Conservation (phyloP, 257 asterid genomes). For the Fraxinus excelsior region DNA sequence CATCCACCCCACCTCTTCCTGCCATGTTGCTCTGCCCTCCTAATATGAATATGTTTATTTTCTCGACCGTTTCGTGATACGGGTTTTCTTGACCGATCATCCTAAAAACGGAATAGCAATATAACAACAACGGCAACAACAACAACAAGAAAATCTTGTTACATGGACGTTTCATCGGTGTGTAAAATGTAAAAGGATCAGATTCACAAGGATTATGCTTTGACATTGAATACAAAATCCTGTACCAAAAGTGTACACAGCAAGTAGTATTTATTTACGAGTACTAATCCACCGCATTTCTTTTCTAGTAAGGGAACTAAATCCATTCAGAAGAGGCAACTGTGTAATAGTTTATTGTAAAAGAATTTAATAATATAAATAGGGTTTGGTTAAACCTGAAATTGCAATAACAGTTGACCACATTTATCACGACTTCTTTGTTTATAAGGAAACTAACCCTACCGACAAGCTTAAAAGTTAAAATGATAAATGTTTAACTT, state of each 20-base stretch:
- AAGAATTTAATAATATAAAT: too few species aligned
- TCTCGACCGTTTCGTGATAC: not conserved
- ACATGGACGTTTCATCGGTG: not conserved
- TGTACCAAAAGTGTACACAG: not conserved
- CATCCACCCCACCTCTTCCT: slow-evolving; percentile 70
- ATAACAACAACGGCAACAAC: not conserved
- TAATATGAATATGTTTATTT: slow-evolving; percentile 54
- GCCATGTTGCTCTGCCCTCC: slow-evolving; percentile 96
- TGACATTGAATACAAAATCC: not conserved
- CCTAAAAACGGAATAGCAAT: not conserved
- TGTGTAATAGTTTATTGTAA: too few species aligned
- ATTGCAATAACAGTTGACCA: not conserved
- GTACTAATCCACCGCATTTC: not conserved
- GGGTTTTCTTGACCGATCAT: not conserved
- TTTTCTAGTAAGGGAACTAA: not conserved
- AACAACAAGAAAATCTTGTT: not conserved
- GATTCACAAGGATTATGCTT: not conserved
- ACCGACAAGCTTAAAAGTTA: not conserved
- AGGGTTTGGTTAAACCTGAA: not conserved
- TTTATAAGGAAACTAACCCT: not conserved
- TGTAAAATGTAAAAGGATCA: not conserved
- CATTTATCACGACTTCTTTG: not conserved
- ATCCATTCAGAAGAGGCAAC: not conserved
- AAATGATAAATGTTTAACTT: not conserved
- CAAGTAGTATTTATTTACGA: not conserved